A percentile compares a stretch with the other conserved stretches of the same genome.
These are phyloP conservation scores for Ganoderma lingzhi DNA, from an alignment of 1,284 basidiomycete genomes.

Conservation along the genomic window DNA sequence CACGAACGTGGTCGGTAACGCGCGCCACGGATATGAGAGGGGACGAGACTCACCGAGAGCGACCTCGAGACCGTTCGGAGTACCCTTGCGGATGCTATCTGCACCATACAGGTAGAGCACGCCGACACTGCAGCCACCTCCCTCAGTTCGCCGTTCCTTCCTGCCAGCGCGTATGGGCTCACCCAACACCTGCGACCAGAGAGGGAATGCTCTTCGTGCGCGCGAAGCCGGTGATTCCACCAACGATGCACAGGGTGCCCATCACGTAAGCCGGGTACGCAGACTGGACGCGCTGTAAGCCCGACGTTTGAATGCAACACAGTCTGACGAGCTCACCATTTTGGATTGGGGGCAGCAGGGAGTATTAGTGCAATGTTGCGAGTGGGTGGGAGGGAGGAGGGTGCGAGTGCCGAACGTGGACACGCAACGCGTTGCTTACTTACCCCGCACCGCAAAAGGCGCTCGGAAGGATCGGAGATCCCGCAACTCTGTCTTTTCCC, in stretches of 20 bases:
- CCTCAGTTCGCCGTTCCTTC: not conserved
- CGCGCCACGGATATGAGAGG: constrained; percentile 12
- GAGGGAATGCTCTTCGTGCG: constrained; percentile 81
- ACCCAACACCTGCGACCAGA: constrained; percentile 83
- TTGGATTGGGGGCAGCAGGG: constrained; percentile 11
- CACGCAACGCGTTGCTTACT: constrained; percentile 20
- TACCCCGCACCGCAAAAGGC: constrained; percentile 27
- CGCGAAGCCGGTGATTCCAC: constrained; percentile 77
- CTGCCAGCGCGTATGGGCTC: constrained; percentile 32
- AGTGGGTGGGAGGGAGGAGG: constrained; percentile 14
- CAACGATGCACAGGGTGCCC: constrained; percentile 80
- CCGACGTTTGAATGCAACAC: not conserved
- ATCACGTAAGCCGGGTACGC: constrained; percentile 84
- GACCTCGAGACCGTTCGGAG: constrained; percentile 75
- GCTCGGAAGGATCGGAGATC: constrained; percentile 25
- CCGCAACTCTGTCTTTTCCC: constrained; percentile 14
- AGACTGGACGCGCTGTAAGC: constrained; percentile 55
- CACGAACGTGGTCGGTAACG: not conserved
- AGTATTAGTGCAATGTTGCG: not conserved
- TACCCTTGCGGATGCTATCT: constrained; percentile 76
- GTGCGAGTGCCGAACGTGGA: constrained; percentile 22
- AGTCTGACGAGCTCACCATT: constrained; percentile 26
- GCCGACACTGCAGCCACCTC: constrained; percentile 63
- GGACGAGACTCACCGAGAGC: constrained; percentile 67
- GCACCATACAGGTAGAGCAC: constrained; percentile 80